Base-by-base conservation (phyloP, 495 filamentous ascomycete genomes). In the Melanomma pulvis-pyrius region DNA sequence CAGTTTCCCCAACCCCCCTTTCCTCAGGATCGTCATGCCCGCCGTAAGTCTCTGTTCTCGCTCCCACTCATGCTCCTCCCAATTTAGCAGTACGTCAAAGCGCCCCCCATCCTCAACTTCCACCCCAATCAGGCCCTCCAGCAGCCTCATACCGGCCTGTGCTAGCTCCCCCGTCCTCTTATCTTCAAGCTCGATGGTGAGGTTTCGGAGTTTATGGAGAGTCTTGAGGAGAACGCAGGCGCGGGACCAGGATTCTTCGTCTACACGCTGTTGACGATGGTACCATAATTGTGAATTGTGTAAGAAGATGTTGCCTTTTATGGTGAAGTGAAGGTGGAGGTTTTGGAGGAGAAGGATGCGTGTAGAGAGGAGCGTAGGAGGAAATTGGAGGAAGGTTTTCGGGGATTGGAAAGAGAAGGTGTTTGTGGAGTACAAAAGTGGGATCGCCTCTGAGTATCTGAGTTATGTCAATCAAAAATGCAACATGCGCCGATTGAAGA, bases 401-500 rank as follows among this genome's bases (percentile, higher is more conserved):
- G 32, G 29, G 29, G 47, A 48, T 0, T 24, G 47, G 63, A 66
- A 66, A 29, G 25, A 21, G 47, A 66, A 66, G 15, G 55, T 60
- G 34, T 66, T 66, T 11, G 25, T 41, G 2, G 26, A 44, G 30
- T 66, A 66, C 3, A 66, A 24, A 0, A 66, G 9, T 15, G 41
- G 63, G 0, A 52, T 13, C 4, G 63, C 52, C 26, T 66, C 63
- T 0, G 29, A 22, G 25, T 66, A 66, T 22, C 63, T 66, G 32
- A 44, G 19, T 19, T 47, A 26, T 34, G 47, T 21, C 29, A 54
- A 12, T 30, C n/a, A n/a, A n/a, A n/a, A n/a, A n/a, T n/a, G n/a
- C n/a, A n/a, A n/a, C n/a, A n/a, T n/a, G n/a, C n/a, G n/a, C n/a
- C n/a, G n/a, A n/a, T n/a, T n/a, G n/a, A n/a, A n/a, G n/a, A n/a